Conservation (phyloP, 306 rosid species). For the Acacia confusa region DNA sequence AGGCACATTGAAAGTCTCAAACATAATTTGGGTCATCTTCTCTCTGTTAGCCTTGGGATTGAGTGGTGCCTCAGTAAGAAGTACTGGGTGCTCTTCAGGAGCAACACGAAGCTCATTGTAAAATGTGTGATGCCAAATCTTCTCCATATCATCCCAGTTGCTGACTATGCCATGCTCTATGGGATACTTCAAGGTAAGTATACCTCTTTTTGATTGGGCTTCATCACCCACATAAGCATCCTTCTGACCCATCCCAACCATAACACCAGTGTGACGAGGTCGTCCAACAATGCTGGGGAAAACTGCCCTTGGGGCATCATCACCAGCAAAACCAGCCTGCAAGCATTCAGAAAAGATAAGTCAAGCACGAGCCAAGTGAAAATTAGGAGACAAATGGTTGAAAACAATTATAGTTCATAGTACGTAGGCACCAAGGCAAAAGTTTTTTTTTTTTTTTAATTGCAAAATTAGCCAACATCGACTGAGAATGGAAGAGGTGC, state of each 20-base stretch:
- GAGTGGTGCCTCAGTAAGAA: conserved; percentile 77
- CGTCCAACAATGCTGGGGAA: conserved; percentile 68
- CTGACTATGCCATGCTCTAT: conserved; percentile 79
- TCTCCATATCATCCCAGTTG: conserved; percentile 81
- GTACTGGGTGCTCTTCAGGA: conserved; percentile 75
- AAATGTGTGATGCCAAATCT: conserved; percentile 74
- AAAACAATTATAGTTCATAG: neutral
- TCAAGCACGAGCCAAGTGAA: neutral
- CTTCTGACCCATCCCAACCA: conserved; percentile 78
- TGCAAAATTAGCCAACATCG: neutral
- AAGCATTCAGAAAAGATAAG: conserved; percentile 15
- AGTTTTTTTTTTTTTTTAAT: neutral
- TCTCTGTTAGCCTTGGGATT: conserved; percentile 80
- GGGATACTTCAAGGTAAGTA: conserved; percentile 67
- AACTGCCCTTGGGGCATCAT: conserved; percentile 71
- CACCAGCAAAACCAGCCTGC: conserved; percentile 73
- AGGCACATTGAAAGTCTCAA: conserved; percentile 65
- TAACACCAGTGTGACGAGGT: conserved; percentile 68
- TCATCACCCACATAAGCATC: conserved; percentile 75
- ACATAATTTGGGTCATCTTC: conserved; percentile 81
- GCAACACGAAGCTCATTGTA: conserved; percentile 72
- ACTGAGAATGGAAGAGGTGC: neutral
- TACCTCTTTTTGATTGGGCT: conserved; percentile 70
- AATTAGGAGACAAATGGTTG: neutral
- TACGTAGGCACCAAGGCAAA: neutral